A percentile compares a stretch with the other conserved stretches of the same genome.
These are phyloP conservation scores for Penicillium bialowiezense DNA, from an alignment of 495 filamentous ascomycete species.

Conservation along the genomic window DNA sequence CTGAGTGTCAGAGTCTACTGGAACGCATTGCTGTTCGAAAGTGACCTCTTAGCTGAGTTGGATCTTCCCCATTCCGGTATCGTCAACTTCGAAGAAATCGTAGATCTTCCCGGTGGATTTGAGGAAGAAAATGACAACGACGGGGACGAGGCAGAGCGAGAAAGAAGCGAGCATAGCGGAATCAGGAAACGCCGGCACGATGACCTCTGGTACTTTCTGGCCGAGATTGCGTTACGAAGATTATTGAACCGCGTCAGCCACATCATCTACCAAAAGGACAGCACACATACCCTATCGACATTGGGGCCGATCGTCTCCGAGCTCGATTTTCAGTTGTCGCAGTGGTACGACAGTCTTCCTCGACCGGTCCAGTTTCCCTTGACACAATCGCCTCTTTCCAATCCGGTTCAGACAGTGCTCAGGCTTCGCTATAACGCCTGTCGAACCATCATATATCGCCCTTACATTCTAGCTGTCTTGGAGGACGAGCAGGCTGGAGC, in stretches of 20 bases:
- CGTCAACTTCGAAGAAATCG: conserved; percentile 74
- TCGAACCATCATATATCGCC: conserved; percentile 79
- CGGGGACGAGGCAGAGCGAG: conserved; percentile 52
- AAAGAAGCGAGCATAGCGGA: conserved; percentile 10
- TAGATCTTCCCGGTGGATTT: conserved; percentile 74
- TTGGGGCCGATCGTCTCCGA: conserved; percentile 75
- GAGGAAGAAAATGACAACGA: conserved; percentile 50
- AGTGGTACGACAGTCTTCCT: conserved; percentile 80
- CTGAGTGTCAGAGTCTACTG: conserved; percentile 75
- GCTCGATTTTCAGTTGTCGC: conserved; percentile 75
- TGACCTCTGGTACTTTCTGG: conserved; percentile 81
- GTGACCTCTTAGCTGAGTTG: conserved; percentile 74
- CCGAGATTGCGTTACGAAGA: conserved; percentile 73
- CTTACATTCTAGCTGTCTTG: conserved; percentile 76
- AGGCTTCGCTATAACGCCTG: conserved; percentile 79
- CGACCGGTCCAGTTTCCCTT: conserved; percentile 73
- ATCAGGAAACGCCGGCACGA: conserved; percentile 52
- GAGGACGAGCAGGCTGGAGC: conserved; percentile 70
- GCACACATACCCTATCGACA: conserved; percentile 62
- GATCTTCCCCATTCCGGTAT: conserved; percentile 81
- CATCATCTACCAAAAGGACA: conserved; percentile 75
- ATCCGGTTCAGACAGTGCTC: conserved; percentile 76
- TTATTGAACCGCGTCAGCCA: conserved; percentile 77
- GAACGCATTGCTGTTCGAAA: conserved; percentile 80
- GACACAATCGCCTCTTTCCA: conserved; percentile 57